Conservation (phyloP, 1,284 basidiomycete species). For the Cryptococcus maquisensis region DNA sequence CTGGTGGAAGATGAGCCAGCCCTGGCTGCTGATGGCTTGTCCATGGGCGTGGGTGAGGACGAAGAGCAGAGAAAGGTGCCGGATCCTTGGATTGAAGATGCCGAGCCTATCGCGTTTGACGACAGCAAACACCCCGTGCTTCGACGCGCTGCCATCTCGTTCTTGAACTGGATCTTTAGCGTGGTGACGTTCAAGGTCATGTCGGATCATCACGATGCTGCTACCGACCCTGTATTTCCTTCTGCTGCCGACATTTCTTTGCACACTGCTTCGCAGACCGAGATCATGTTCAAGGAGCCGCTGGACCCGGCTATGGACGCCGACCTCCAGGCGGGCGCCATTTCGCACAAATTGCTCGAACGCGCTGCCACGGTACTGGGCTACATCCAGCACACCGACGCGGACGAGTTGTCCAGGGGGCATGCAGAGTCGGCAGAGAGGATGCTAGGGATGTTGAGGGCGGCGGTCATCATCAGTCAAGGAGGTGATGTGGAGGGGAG, state of each 20-base stretch:
- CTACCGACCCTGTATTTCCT: neutral
- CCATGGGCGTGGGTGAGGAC: neutral
- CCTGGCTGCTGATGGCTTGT: neutral
- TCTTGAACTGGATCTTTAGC: conserved; percentile 59
- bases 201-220: neutral
- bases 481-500: neutral
- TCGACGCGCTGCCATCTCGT: conserved; percentile 73
- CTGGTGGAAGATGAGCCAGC: conserved; percentile 13
- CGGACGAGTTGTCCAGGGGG: conserved; percentile 64
- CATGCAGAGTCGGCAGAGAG: conserved; percentile 68
- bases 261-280: neutral
- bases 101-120: conserved; percentile 54
- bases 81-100: conserved; percentile 50
- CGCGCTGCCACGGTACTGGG: conserved; percentile 62
- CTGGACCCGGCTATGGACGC: neutral
- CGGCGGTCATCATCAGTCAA: neutral
- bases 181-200: conserved; percentile 2
- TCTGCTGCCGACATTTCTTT: neutral
- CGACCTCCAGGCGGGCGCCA: conserved; percentile 28
- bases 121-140: conserved; percentile 70
- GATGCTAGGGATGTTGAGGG: conserved; percentile 5
- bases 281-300: neutral
- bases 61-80: conserved; percentile 12
- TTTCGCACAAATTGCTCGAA: conserved; percentile 46
- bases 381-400: conserved; percentile 69